phyloP scores from a whole-genome alignment of 495 filamentous ascomycete species.

The Hyaloscypha finlandica region DNA sequence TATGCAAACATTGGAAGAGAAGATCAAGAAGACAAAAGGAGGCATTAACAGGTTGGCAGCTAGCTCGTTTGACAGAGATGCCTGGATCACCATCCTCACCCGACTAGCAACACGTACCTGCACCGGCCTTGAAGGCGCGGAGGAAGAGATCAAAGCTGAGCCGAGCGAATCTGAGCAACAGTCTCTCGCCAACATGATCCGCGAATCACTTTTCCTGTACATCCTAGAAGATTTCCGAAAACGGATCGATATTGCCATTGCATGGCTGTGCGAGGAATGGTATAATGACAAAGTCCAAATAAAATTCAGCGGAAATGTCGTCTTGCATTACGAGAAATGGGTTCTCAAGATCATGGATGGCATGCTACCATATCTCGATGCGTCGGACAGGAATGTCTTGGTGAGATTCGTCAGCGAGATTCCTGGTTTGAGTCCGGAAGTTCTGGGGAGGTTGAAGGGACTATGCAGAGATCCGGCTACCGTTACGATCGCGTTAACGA shows the following conservation, averaged over 20 bases:
- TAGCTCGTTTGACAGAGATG: conserved; percentile 81
- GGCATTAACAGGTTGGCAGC: conserved; percentile 86
- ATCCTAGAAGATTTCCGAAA: conserved; percentile 87
- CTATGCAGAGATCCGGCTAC: conserved; percentile 87
- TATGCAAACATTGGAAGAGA: conserved; percentile 64
- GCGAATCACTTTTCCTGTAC: conserved; percentile 78
- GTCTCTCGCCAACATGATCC: conserved; percentile 64
- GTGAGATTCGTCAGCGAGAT: conserved; percentile 92
- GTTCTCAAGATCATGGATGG: conserved; percentile 78
- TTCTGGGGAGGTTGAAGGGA: conserved; percentile 74
- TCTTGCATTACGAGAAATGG: conserved; percentile 77
- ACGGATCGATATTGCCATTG: conserved; percentile 81
- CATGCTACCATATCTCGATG: conserved; percentile 84
- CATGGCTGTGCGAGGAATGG: conserved; percentile 97
- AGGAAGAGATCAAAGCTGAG: conserved; percentile 52
- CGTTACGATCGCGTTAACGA: conserved; percentile 49
- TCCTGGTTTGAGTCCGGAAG: conserved; percentile 68
- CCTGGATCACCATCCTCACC: conserved; percentile 85
- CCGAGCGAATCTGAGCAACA: conserved; percentile 32
- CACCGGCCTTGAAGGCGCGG: conserved; percentile 60
- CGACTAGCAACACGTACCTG: conserved; percentile 82
- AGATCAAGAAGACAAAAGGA: conserved; percentile 54
- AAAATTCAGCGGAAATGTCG: conserved; percentile 44
- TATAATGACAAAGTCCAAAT: conserved; percentile 79
- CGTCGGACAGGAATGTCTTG: conserved; percentile 75